These are phyloP conservation scores for Emydomyces testavorans DNA, from an alignment of 2,329 filamentous ascomycete species.

Conservation along the genomic window DNA sequence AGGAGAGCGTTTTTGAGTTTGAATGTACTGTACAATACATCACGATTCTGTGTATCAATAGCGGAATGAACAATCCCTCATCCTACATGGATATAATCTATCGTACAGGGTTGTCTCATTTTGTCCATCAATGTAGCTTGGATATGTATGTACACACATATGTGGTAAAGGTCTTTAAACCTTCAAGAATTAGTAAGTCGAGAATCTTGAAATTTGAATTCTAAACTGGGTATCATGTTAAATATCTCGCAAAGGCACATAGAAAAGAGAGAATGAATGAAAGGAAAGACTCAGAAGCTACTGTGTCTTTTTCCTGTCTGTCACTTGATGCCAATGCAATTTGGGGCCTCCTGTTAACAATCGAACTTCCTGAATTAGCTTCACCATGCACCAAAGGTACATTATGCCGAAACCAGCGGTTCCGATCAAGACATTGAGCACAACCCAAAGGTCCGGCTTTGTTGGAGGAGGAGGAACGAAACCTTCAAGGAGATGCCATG, in stretches of 20 bases:
- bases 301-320: slow-evolving; percentile 9
- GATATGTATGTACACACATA: neutral
- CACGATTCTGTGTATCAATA: neutral
- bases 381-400: slow-evolving; percentile 83
- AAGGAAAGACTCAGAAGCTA: neutral
- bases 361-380: slow-evolving; percentile 32
- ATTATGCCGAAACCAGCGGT: slow-evolving; percentile 74
- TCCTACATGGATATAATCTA: neutral
- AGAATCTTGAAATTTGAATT: too few species aligned
- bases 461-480: slow-evolving; percentile 54
- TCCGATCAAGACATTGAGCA: slow-evolving; percentile 77
- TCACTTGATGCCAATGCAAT: neutral
- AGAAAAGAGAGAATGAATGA: neutral
- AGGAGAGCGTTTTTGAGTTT: neutral
- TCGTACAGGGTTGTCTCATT: neutral
- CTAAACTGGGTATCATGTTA: slow-evolving; percentile 7
- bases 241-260: neutral
- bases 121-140: neutral
- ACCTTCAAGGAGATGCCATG: slow-evolving; percentile 68
- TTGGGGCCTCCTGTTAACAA: neutral
- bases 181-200: too few species aligned
- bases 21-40: neutral
- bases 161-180: too few species aligned
- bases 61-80: slow-evolving; percentile 1
- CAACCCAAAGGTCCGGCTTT: slow-evolving; percentile 92